Conservation (phyloP, 306 rosid genomes). For the Fragaria vesca region DNA sequence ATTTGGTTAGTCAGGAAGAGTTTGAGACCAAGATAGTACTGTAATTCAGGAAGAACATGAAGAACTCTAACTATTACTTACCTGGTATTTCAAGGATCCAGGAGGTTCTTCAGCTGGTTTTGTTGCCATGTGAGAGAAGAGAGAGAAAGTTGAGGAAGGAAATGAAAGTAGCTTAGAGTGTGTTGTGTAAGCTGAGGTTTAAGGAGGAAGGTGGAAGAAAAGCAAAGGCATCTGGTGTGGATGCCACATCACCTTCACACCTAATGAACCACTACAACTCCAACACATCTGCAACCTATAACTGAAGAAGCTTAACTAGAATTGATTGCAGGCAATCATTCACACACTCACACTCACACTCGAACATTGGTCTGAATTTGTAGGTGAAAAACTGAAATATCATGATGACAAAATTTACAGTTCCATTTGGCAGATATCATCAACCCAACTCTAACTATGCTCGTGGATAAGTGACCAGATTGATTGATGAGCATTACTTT, state of each 20-base stretch:
- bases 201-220: slow-evolving; percentile 17
- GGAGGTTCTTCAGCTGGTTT: slow-evolving; percentile 52
- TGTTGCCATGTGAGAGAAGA: slow-evolving; percentile 52
- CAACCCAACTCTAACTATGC: not conserved
- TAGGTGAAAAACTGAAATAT: not conserved
- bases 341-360: not conserved
- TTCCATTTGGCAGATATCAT: not conserved
- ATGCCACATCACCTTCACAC: slow-evolving; percentile 45
- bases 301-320: slow-evolving; percentile 10
- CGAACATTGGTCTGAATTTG: not conserved
- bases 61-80: not conserved
- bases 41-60: not conserved
- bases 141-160: slow-evolving; percentile 29
- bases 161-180: slow-evolving; percentile 14
- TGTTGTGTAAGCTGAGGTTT: slow-evolving; percentile 22
- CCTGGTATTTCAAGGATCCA: slow-evolving; percentile 64
- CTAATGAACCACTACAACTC: slow-evolving; percentile 22
- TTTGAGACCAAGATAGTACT: not conserved
- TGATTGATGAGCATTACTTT: not conserved
- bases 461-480: not conserved
- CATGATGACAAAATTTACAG: not conserved
- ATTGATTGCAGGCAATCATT: not conserved
- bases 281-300: slow-evolving; percentile 31
- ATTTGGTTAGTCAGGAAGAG: not conserved
- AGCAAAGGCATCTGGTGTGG: slow-evolving; percentile 36